Conservation (phyloP, 352 stramenopile species). For the Globisporangium camurandrum region DNA sequence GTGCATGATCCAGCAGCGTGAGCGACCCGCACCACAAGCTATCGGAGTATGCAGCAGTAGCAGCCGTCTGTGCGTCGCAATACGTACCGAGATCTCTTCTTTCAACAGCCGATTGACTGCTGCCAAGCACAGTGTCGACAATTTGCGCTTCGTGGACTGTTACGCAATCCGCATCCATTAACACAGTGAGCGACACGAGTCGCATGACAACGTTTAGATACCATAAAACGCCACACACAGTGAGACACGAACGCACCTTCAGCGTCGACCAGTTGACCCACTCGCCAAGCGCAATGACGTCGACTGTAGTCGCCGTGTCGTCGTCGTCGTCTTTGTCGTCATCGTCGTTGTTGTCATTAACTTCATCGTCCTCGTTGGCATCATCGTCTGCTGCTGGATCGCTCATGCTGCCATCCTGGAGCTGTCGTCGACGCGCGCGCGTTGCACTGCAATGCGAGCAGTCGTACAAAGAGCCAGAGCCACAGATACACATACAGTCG, state of each 20-base stretch:
- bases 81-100: slow-evolving; percentile 59
- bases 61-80: background rate
- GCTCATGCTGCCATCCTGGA: slow-evolving; percentile 15
- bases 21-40: background rate
- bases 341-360: slow-evolving; percentile 21
- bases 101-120: slow-evolving; percentile 59
- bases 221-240: background rate
- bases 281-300: slow-evolving; percentile 14
- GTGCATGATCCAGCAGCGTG: background rate
- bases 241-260: slow-evolving; percentile 18
- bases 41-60: background rate
- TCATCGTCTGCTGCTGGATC: slow-evolving; percentile 33
- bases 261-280: slow-evolving; percentile 73
- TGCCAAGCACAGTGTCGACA: slow-evolving; percentile 54
- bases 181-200: background rate
- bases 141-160: slow-evolving; percentile 20
- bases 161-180: background rate
- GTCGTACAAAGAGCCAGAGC: too few species aligned
- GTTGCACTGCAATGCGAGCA: slow-evolving; percentile 67
- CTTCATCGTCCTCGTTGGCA: slow-evolving; percentile 24
- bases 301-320: slow-evolving; percentile 16
- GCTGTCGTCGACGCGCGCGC: slow-evolving; percentile 48
- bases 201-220: background rate
- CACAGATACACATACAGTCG: background rate
- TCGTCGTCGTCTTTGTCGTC: slow-evolving; percentile 26